Conservation (phyloP, 257 asterid genomes). For the Fraxinus cuspidata region DNA sequence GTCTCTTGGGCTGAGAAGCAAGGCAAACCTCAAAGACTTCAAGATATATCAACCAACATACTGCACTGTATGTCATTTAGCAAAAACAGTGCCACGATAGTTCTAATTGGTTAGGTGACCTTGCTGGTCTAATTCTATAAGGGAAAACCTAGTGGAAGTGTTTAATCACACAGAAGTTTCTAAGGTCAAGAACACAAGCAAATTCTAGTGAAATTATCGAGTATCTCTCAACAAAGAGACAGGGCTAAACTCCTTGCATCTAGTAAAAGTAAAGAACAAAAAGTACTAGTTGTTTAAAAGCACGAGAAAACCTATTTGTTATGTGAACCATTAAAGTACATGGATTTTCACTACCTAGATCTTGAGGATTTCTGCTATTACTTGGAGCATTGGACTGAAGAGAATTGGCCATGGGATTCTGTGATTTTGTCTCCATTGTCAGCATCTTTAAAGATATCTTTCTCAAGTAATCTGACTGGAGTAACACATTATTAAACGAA, state of each 20-base stretch:
- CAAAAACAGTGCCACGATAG: background rate
- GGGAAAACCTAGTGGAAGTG: conserved; percentile 13
- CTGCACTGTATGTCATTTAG: background rate
- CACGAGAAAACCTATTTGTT: background rate
- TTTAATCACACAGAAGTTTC: background rate
- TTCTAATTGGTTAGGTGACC: background rate
- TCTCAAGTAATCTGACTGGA: conserved; percentile 84
- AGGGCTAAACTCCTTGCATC: background rate
- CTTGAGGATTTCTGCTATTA: conserved; percentile 58
- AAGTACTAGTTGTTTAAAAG: background rate
- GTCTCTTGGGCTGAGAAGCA: conserved; percentile 10
- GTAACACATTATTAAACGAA: conserved; percentile 12
- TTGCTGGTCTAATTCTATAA: background rate
- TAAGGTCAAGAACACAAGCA: background rate
- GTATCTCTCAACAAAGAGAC: conserved; percentile 12
- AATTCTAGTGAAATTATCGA: background rate
- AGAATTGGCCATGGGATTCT: conserved; percentile 53
- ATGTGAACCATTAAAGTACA: conserved; percentile 7
- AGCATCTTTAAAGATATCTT: conserved; percentile 86
- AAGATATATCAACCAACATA: background rate
- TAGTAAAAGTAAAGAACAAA: background rate
- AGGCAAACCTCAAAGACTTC: background rate
- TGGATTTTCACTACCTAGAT: conserved; percentile 53
- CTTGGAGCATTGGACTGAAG: conserved; percentile 51
- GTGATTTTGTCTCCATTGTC: conserved; percentile 79